A percentile compares a stretch with the other conserved stretches of the same genome.
Evolutionary conservation across 176 grass and related monocot species (phyloP).

Genomic region (Carex scoparia): DNA sequence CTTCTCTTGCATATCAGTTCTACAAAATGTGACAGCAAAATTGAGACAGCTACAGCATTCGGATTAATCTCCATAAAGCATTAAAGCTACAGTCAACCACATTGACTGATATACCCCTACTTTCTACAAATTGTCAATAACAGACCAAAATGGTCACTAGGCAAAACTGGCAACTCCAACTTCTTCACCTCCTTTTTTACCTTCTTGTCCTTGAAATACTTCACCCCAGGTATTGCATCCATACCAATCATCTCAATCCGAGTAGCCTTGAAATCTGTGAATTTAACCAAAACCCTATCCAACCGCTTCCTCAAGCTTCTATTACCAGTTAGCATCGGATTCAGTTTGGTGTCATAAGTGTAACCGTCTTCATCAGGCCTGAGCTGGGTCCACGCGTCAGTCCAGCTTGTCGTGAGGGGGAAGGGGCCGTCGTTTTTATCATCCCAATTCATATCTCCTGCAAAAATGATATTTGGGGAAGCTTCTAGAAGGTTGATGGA

Average conservation of each 20-base stretch:
- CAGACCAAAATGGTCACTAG: conserved; percentile 84
- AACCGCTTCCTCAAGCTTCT: conserved; percentile 63
- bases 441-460: conserved; percentile 95
- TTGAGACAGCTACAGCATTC: conserved; percentile 1
- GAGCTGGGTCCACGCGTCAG: conserved; percentile 59
- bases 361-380: conserved; percentile 62
- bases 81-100: not conserved
- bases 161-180: conserved; percentile 59
- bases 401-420: conserved; percentile 57
- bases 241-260: conserved; percentile 79
- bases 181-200: conserved; percentile 35
- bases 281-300: conserved; percentile 57
- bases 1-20: not conserved
- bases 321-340: conserved; percentile 58
- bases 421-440: conserved; percentile 64
- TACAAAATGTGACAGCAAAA: conserved; percentile 21
- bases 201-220: conserved; percentile 60
- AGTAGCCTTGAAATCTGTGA: conserved; percentile 50
- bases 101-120: conserved; percentile 6
- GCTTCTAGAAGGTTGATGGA: conserved; percentile 40
- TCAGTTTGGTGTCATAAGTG: conserved; percentile 74
- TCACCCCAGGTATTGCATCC: conserved; percentile 56
- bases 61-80: not conserved
- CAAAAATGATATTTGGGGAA: conserved; percentile 52
- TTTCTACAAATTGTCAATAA: conserved; percentile 39